A percentile compares a stretch with the other conserved stretches of the same genome.
phyloP scores from a whole-genome alignment of 768 basidiomycete species.

The Kwoniella dendrophila region DNA sequence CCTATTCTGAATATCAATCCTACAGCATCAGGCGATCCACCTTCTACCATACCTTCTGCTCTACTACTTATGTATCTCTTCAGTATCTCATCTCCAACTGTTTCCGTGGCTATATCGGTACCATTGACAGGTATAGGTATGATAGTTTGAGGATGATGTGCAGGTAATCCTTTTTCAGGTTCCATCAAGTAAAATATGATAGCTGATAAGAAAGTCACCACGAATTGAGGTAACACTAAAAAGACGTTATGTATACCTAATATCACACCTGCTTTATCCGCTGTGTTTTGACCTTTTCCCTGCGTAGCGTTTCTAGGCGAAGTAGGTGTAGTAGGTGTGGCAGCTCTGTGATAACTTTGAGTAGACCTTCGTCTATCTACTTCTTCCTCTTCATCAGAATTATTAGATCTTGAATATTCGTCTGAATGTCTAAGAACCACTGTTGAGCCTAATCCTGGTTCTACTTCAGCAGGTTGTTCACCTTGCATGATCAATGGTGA shows the following conservation, averaged over 20 bases:
- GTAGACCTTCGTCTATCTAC: background rate
- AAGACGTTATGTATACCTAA: constrained; percentile 94
- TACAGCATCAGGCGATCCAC: constrained; percentile 65
- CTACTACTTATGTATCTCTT: constrained; percentile 26
- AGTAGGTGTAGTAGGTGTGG: background rate
- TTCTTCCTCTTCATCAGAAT: constrained; percentile 13
- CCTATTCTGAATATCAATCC: constrained; percentile 67
- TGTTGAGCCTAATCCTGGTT: constrained; percentile 24
- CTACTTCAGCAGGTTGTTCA: constrained; percentile 5
- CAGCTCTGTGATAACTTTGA: constrained; percentile 1
- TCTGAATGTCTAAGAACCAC: constrained; percentile 31
- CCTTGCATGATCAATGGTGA: constrained; percentile 25
- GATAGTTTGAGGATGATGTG: constrained; percentile 39
- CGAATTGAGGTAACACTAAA: constrained; percentile 89
- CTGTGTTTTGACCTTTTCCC: constrained; percentile 50
- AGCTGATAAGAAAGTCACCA: constrained; percentile 82
- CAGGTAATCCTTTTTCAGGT: constrained; percentile 57
- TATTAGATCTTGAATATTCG: constrained; percentile 12
- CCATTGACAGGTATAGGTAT: constrained; percentile 35
- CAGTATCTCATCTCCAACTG: constrained; percentile 15
- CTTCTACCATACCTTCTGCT: constrained; percentile 45
- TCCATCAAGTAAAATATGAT: constrained; percentile 85
- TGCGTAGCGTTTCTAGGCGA: background rate
- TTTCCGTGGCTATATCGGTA: constrained; percentile 50
- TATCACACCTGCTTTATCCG: constrained; percentile 85